Evolutionary conservation across 169 alveolate genomes (phyloP), one percentile per base, ranked within the genome.

Genomic region (Plasmodium cynomolgi): DNA sequence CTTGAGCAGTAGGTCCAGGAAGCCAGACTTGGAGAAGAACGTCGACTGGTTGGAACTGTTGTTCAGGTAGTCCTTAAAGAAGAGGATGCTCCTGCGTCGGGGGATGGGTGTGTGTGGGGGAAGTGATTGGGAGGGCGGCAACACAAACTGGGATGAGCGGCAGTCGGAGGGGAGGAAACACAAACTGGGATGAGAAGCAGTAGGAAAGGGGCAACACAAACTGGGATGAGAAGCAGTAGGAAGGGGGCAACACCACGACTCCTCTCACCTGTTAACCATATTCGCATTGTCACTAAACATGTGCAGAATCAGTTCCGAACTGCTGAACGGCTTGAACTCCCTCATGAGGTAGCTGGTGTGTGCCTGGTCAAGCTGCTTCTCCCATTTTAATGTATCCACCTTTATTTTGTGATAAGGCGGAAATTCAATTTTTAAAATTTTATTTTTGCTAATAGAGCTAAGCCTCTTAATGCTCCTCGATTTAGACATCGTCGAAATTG

Each of bases 381-480:
- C 95, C 95, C 95, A 91, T 81, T 91, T 91, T 6, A 91, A 41
- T 39, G 47, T 81, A 72, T 91, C 95, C 7, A 79, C 56, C 62
- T 91, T 91, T 71, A 91, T 91, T 81, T 91, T 91, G 56, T 91
- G 84, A 56, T 91, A 15, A 4, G 92, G 39, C n/a, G 95, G 95
- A 23, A 91, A 91, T n/a, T 91, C 95, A 17, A 91, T 81, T 56
- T 91, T 91, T n/a, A 81, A 6, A 0, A 50, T 62, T 77, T 91
- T 91, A 8, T 39, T 81, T 37, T 91, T 91, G 34, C 29, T 81
- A n/a, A 81, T 72, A 26, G 90, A 81, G 41, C 77, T 91, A 33
- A 81, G 62, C 26, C 90, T 58, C 23, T 91, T 91, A 17, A 81
- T 41, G 54, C 80, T 91, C 83, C 75, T 81, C n/a, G 95, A 44